Evolutionary conservation across 2,329 filamentous ascomycete genomes (phyloP), one percentile per base, ranked within the genome.

Genomic region (Colletotrichum sp.): DNA sequence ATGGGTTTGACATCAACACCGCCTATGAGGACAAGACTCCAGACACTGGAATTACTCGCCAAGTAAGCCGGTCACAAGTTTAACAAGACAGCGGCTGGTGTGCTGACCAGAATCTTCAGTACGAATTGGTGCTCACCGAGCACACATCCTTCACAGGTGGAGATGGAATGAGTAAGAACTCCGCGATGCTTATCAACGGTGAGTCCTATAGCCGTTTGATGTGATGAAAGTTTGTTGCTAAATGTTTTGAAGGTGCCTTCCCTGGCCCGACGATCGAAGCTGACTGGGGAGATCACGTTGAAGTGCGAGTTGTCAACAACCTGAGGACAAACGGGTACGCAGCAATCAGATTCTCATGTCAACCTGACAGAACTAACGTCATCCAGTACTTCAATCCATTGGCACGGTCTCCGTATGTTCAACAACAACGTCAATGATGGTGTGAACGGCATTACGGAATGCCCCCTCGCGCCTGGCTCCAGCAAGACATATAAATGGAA

Each of bases 231-330:
- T 13, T 16, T 2, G 5, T 39, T 24, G 3, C 65, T 75, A 10
- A 48, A 32, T 1, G 16, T 7, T 24, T 5, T 18, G 7, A 9
- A 79, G 78, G 77, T 10, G 64, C 74, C 26, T 79, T 79, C 32
- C 78, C 78, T 21, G 78, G 78, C 6, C 92, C 92, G 3, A 86
- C 85, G 7, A 89, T 93, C 39, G 82, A 85, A 16, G 89, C 86
- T 16, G 82, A 90, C 72, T 90, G 89, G 87, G 89, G 89, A 34
- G 89, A 91, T 76, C 82, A 77, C 8, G 83, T 90, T 39, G 83
- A 93, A 64, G 89, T 95, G 66, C 91, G 91, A 28, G 90, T 95
- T 72, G 88, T 90, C 83, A 95, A 95, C 82, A 87, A 90, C n/a
- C 88, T 95, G 3, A 87, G 86, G 16, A 83, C 81, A 36, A 86